Base-by-base conservation (phyloP, 495 filamentous ascomycete genomes). In the Hyaloscypha variabilis region DNA sequence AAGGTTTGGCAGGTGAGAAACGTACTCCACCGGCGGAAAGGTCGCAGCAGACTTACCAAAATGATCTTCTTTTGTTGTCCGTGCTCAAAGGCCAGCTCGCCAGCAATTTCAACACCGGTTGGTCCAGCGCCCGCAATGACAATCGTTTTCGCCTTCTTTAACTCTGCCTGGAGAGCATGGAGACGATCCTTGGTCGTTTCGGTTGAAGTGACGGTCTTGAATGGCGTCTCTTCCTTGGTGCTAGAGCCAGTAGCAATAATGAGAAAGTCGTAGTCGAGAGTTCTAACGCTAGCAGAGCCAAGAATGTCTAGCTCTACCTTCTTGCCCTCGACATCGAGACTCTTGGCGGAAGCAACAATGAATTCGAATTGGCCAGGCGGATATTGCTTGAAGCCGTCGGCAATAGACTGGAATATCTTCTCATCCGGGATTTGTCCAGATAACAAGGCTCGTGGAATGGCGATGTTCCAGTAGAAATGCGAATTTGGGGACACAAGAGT, bases 61-160 rank as follows among this genome's bases (percentile, higher is more conserved):
- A 52, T 68, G 30, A 71, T 71, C 28, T 61, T 39, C 54, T 71
- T 71, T 0, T 13, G 3, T 36, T 29, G 13, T n/a, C 74, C 76
- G 50, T 77, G 78, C 46, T 77, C 77, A 11, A 81, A 79, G 6
- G 79, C 84, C 30, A 88, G 69, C 74, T 91, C 88, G 46, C 84
- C 88, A 1, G 82, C 82, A 2, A 85, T 62, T 66, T 90, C 87
- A 55, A 92, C 81, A 14, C 88, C 90, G 6, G 89, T 85, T 6
- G 85, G 77, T 0, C 91, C 91, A 1, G 80, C 91, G 34, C 91
- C 91, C 14, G 79, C 86, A 42, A 91, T 75, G 11, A 88, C 81
- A 61, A 93, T 85, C 25, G 75, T 81, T 46, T 83, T 81, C 13
- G 89, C 89, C 1, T 51, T 66, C 4, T 77, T 65, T 60, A 91